phyloP scores from a whole-genome alignment of 352 stramenopile species.

The Sclerospora graminicola region DNA sequence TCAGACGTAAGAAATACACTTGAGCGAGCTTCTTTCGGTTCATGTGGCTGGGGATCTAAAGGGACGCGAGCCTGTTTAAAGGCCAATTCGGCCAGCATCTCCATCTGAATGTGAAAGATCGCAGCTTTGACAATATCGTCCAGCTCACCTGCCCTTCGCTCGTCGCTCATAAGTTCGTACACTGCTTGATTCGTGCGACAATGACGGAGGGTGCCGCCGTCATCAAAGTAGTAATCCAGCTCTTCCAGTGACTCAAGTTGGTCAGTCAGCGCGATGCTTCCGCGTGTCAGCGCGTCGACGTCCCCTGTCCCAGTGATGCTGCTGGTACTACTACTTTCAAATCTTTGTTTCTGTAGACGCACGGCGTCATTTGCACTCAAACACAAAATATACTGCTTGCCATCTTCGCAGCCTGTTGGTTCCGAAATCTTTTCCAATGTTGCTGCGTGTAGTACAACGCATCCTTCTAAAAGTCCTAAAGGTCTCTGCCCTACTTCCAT shows the following conservation, averaged over 20 bases:
- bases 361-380: constrained; percentile 24
- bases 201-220: constrained; percentile 49
- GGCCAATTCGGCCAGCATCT: constrained; percentile 66
- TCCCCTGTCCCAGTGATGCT: constrained; percentile 4
- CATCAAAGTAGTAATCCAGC: constrained; percentile 72
- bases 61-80: constrained; percentile 68
- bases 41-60: constrained; percentile 40
- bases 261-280: constrained; percentile 42
- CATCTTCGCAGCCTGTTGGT: constrained; percentile 35
- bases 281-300: constrained; percentile 10
- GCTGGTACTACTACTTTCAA: constrained; percentile 20
- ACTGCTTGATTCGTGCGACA: constrained; percentile 65
- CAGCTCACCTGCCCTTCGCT: constrained; percentile 49
- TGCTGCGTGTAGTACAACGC: constrained; percentile 42
- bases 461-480: constrained; percentile 40
- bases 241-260: constrained; percentile 70
- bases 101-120: constrained; percentile 81
- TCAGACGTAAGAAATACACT: constrained; percentile 66
- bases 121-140: constrained; percentile 74
- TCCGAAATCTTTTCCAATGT: constrained; percentile 34
- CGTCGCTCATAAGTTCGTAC: constrained; percentile 68
- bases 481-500: constrained; percentile 50
- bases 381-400: constrained; percentile 72
- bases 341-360: constrained; percentile 36
- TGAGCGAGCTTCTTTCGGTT: constrained; percentile 55